Evolutionary conservation across 2,329 filamentous ascomycete species (phyloP), one percentile per base, ranked within the genome.

Genomic region (Colletotrichum agaves): DNA sequence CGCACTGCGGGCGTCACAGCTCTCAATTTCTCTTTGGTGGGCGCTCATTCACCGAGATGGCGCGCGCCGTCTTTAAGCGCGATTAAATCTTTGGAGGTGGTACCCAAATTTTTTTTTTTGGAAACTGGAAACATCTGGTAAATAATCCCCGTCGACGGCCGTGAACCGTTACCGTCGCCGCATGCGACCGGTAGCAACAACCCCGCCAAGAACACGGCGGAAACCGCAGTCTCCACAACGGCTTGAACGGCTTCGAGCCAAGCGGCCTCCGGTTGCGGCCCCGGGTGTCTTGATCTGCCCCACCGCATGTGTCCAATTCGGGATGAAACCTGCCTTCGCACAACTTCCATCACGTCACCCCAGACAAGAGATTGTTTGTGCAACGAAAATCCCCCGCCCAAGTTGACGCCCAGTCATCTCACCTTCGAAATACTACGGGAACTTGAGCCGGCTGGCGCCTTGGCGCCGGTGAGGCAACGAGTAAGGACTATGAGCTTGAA

Each of bases 1-100:
- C 84, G 39, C 84, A 85, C 65, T 87, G 85, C 69, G 85, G 85
- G 13, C 80, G 85, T 13, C 85, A 87, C 74, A 83, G 83, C 43
- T 81, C 86, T 71, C 83, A 87, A 71, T 85, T 81, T 66, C 76
- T 87, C 13, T 84, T 87, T 68, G 78, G 83, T 37, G 85, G 85
- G 1, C 81, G 81, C 46, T 84, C 81, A 2, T 72, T 85, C 21
- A 74, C 78, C 7, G 81, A 82, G 49, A 74, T 84, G 37, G 81
- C 81, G 70, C 79, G 80, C 50, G 75, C 79, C 15, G 72, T 84
- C 52, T 79, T 80, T 46, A 79, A 77, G 73, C 55, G 67, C 39
- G 55, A 70, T 46, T 67, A 59, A 31, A 21, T 59, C 35, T 13
- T 23, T 41, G 23, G 27, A 33, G 2, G 8, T 8, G 33, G 23